Evolutionary conservation across 2,329 filamentous ascomycete genomes (phyloP).

Genomic region (Talaromyces sp.): DNA sequence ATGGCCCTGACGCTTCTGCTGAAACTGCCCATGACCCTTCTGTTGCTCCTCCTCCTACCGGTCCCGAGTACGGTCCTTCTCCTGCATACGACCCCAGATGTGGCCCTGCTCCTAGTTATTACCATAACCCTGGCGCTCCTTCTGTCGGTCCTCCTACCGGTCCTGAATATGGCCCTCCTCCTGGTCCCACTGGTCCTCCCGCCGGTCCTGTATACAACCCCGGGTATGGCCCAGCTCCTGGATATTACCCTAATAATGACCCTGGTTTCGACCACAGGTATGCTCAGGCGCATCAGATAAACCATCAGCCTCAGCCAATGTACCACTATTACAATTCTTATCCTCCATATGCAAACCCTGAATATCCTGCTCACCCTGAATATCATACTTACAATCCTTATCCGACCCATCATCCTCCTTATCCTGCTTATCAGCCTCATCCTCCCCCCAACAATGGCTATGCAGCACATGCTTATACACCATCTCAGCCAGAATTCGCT

Average conservation of each 20-base stretch:
- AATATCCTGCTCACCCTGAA: too few species aligned
- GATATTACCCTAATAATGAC: neutral
- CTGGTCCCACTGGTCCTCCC: neutral
- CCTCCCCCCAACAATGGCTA: neutral
- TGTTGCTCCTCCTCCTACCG: too few species aligned
- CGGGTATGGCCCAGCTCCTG: neutral
- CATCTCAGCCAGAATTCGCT: neutral
- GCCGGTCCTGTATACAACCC: neutral
- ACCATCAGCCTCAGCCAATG: neutral
- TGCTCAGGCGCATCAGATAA: neutral
- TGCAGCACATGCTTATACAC: neutral
- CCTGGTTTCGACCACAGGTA: neutral
- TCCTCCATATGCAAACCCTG: too few species aligned
- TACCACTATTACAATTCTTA: neutral
- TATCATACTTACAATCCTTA: too few species aligned
- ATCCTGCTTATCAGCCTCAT: neutral
- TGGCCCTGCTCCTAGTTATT: too few species aligned
- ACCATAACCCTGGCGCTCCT: neutral
- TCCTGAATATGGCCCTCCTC: neutral
- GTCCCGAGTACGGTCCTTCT: too few species aligned
- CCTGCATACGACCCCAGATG: too few species aligned
- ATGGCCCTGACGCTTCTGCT: too few species aligned
- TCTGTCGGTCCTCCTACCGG: neutral
- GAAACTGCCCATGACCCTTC: too few species aligned
- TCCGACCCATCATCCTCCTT: neutral